phyloP scores from a whole-genome alignment of 1,284 basidiomycete species.

The Cryptococcus hybrid region DNA sequence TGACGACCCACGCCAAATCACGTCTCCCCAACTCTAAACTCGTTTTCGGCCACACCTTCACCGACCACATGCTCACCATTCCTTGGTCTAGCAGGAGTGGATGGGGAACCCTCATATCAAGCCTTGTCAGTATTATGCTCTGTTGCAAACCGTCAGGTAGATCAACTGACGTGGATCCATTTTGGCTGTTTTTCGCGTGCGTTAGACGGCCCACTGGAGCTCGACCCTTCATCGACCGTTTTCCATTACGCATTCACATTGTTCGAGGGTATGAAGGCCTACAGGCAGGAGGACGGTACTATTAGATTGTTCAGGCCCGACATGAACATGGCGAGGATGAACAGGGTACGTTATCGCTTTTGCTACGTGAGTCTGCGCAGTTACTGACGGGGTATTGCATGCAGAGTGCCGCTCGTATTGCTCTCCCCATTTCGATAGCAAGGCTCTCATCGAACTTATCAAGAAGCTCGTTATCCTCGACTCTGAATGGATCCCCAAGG shows the following conservation, averaged over 20 bases:
- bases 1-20: constrained; percentile 52
- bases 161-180: neutral
- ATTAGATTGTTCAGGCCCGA: constrained; percentile 93
- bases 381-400: neutral
- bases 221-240: constrained; percentile 83
- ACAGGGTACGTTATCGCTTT: constrained; percentile 42
- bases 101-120: constrained; percentile 78
- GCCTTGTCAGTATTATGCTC: constrained; percentile 62
- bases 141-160: neutral
- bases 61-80: constrained; percentile 90
- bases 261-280: constrained; percentile 98
- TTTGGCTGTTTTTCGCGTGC: neutral
- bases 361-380: neutral
- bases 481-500: constrained; percentile 87
- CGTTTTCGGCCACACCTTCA: constrained; percentile 59
- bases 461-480: constrained; percentile 86
- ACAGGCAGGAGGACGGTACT: constrained; percentile 72
- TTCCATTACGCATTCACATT: constrained; percentile 81
- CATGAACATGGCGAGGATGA: constrained; percentile 86
- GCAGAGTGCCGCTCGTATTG: constrained; percentile 49
- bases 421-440: constrained; percentile 69
- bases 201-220: constrained; percentile 66
- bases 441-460: constrained; percentile 76
- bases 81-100: constrained; percentile 71
- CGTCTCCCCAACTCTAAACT: constrained; percentile 50